phyloP scores from a whole-genome alignment of 139 green algal genomes.

The Chlorella sp. region DNA sequence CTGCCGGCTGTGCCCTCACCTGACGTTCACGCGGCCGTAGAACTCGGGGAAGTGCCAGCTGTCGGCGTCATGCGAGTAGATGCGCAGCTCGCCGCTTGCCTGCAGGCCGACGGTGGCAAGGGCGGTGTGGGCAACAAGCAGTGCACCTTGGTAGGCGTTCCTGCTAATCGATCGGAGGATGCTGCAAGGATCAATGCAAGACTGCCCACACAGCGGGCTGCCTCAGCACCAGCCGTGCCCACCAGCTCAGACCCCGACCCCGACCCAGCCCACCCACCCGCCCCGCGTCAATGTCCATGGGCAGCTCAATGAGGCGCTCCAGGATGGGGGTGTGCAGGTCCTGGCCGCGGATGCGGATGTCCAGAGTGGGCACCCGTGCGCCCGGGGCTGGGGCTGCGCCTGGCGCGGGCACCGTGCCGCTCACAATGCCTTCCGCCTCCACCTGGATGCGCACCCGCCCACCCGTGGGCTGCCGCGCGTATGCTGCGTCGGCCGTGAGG shows the following conservation, averaged over 20 bases:
- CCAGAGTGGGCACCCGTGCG: background rate
- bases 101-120: background rate
- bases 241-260: background rate
- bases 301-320: constrained; percentile 89
- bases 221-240: background rate
- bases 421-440: constrained; percentile 46
- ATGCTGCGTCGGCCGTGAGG: background rate
- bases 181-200: background rate
- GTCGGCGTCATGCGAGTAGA: constrained; percentile 56
- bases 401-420: background rate
- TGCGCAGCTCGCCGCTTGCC: constrained; percentile 73
- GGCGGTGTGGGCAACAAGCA: background rate
- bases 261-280: constrained; percentile 33
- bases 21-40: constrained; percentile 60
- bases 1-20: constrained; percentile 11
- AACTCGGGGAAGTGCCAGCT: constrained; percentile 87
- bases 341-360: constrained; percentile 54
- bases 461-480: background rate
- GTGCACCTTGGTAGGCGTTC: background rate
- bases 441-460: constrained; percentile 58
- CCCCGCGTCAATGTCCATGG: constrained; percentile 88
- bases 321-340: constrained; percentile 81
- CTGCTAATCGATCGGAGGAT: background rate
- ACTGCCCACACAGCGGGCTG: background rate
- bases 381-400: background rate